These are phyloP conservation scores for Xylaria longipes DNA, from an alignment of 495 filamentous ascomycete genomes.

Conservation along the genomic window DNA sequence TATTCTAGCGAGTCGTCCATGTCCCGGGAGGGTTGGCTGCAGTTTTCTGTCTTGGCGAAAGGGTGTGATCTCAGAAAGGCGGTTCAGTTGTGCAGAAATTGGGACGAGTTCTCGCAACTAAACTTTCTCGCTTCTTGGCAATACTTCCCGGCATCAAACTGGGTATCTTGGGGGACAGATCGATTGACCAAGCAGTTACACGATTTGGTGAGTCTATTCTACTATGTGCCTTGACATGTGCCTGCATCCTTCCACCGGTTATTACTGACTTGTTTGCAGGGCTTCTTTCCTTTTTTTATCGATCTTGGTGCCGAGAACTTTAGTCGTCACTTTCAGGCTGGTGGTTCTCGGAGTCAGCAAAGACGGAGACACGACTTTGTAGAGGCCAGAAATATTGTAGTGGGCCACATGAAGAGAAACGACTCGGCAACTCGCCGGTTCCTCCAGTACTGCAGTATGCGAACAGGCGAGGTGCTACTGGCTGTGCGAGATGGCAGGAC, in stretches of 20 bases:
- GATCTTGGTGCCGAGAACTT: constrained; percentile 41
- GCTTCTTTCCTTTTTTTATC: constrained; percentile 53
- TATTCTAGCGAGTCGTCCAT: constrained; percentile 60
- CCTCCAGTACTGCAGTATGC: constrained; percentile 57
- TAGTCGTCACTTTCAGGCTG: constrained; percentile 41
- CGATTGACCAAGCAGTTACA: constrained; percentile 46
- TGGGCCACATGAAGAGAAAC: constrained; percentile 58
- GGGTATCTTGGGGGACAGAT: constrained; percentile 50
- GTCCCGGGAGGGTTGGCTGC: constrained; percentile 60
- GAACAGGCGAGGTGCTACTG: constrained; percentile 46
- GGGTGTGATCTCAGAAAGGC: constrained; percentile 54
- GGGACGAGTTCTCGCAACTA: constrained; percentile 61
- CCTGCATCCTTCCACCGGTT: background rate
- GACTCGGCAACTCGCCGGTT: constrained; percentile 57
- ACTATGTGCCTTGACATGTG: background rate
- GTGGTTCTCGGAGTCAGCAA: constrained; percentile 35
- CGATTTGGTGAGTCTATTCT: constrained; percentile 40
- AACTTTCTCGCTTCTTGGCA: constrained; percentile 54
- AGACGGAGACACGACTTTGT: constrained; percentile 46
- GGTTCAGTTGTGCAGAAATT: constrained; percentile 59
- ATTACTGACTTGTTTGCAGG: constrained; percentile 34
- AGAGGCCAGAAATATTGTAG: constrained; percentile 57
- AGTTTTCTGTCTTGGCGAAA: constrained; percentile 61
- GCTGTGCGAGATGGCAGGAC: constrained; percentile 58
- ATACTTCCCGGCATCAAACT: constrained; percentile 58